Percentiles rank a stretch among this genome's conserved stretches.
Conservation (phyloP, 345 rosid genomes). For the Melastoma malabathricum region DNA sequence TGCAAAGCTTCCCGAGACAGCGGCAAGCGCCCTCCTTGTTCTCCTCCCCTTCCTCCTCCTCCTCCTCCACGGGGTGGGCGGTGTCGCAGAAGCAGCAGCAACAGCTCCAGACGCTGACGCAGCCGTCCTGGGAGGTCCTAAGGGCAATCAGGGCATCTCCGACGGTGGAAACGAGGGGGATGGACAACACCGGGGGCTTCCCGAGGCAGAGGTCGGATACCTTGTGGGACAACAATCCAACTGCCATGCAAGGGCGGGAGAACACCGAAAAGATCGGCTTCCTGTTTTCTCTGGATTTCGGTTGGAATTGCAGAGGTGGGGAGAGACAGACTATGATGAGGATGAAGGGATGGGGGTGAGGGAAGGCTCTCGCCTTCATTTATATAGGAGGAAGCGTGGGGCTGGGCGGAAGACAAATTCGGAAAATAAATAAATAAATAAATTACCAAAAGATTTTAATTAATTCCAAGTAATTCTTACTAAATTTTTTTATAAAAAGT, state of each 20-base stretch:
- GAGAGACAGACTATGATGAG: not conserved
- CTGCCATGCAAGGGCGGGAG: slow-evolving; percentile 47
- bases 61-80: slow-evolving; percentile 4
- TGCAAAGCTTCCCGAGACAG: slow-evolving; percentile 77
- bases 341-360: no score
- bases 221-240: slow-evolving; percentile 39
- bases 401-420: no score
- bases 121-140: slow-evolving; percentile 42
- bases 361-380: no score
- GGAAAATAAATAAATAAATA: no score
- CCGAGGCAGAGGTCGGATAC: slow-evolving; percentile 92
- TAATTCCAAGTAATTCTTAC: no score
- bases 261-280: not conserved
- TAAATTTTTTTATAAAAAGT: no score
- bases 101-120: slow-evolving; percentile 72
- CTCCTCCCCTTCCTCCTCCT: slow-evolving; percentile 9
- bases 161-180: slow-evolving; percentile 39
- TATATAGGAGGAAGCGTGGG: no score
- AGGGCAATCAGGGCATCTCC: slow-evolving; percentile 45
- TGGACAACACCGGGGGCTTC: slow-evolving; percentile 69
- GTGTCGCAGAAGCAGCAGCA: slow-evolving; percentile 16
- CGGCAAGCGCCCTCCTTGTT: slow-evolving; percentile 17
- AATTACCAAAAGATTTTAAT: no score
- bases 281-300: no score
- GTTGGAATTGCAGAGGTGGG: not conserved